Conservation (phyloP, 495 filamentous ascomycete species). For the Aspergillus nanangensis region DNA sequence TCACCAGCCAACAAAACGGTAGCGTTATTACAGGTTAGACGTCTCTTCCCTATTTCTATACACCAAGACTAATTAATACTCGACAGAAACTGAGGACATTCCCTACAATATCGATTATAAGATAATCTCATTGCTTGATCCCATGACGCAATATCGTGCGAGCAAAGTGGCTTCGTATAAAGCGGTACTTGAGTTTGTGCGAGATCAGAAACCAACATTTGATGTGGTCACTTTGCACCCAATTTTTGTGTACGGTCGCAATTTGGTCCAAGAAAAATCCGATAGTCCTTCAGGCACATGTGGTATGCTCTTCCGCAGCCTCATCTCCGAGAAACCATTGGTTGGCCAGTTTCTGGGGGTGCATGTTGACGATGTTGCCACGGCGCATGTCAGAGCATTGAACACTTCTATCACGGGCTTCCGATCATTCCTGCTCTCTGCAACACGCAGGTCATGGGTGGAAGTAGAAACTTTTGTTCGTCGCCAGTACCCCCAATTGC, state of each 20-base stretch:
- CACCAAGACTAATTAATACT: too few species aligned
- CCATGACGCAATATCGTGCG: slow-evolving; percentile 1
- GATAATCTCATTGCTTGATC: not conserved
- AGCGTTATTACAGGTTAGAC: not conserved
- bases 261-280: slow-evolving; percentile 9
- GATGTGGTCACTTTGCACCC: slow-evolving; percentile 12
- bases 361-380: slow-evolving; percentile 15
- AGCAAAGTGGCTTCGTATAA: slow-evolving; percentile 5
- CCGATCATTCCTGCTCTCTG: slow-evolving; percentile 16
- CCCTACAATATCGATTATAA: not conserved
- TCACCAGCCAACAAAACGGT: not conserved
- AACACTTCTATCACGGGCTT: slow-evolving; percentile 5
- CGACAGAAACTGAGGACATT: not conserved
- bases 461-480: slow-evolving; percentile 20
- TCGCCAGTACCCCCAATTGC: slow-evolving; percentile 21
- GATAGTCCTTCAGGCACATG: slow-evolving; percentile 9
- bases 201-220: not conserved
- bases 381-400: slow-evolving; percentile 15
- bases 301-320: slow-evolving; percentile 6
- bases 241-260: slow-evolving; percentile 12
- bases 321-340: slow-evolving; percentile 5
- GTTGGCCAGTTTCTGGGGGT: slow-evolving; percentile 8
- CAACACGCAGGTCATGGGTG: slow-evolving; percentile 16
- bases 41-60: not conserved
- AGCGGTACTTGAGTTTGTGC: slow-evolving; percentile 4